Evolutionary conservation across 257 asterid genomes (phyloP).

Genomic region (Przewalskia tangutica): DNA sequence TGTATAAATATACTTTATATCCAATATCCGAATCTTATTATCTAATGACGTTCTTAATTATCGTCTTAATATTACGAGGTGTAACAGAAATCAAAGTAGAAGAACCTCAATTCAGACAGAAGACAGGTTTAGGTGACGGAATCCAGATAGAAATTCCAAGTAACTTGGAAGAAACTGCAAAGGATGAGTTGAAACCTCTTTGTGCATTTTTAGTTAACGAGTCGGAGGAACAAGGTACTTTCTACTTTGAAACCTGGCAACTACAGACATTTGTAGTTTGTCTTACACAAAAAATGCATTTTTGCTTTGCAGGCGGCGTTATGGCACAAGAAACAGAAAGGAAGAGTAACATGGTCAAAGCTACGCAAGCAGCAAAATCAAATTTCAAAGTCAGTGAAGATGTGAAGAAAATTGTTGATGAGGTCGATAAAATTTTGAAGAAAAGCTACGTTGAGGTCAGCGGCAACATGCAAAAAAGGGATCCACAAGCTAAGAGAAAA

Average conservation of each 20-base stretch:
- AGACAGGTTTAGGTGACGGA: slow-evolving; percentile 9
- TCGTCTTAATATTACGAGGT: too few species aligned
- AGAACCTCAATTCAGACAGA: slow-evolving; percentile 15
- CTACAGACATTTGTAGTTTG: neutral
- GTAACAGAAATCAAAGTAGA: slow-evolving; percentile 9
- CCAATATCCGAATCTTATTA: too few species aligned
- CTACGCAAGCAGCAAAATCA: slow-evolving; percentile 7
- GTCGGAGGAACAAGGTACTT: slow-evolving; percentile 31
- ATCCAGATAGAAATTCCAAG: slow-evolving; percentile 6
- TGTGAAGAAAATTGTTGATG: slow-evolving; percentile 28
- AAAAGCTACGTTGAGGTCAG: slow-evolving; percentile 14
- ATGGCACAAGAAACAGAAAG: slow-evolving; percentile 9
- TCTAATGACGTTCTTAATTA: too few species aligned
- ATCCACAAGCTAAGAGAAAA: neutral
- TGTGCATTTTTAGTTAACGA: slow-evolving; percentile 21
- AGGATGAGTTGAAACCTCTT: slow-evolving; percentile 17
- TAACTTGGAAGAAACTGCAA: slow-evolving; percentile 14
- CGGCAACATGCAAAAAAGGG: neutral
- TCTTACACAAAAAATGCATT: neutral
- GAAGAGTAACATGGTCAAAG: slow-evolving; percentile 17
- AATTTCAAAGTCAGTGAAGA: slow-evolving; percentile 11
- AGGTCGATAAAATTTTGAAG: slow-evolving; percentile 17
- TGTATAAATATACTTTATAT: too few species aligned
- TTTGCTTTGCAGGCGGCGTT: slow-evolving; percentile 21
- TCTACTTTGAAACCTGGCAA: neutral